A percentile compares a stretch with the other conserved stretches of the same genome.
Conservation (phyloP, 192 early-diverging fungal species). For the Geranomyces michiganensis region DNA sequence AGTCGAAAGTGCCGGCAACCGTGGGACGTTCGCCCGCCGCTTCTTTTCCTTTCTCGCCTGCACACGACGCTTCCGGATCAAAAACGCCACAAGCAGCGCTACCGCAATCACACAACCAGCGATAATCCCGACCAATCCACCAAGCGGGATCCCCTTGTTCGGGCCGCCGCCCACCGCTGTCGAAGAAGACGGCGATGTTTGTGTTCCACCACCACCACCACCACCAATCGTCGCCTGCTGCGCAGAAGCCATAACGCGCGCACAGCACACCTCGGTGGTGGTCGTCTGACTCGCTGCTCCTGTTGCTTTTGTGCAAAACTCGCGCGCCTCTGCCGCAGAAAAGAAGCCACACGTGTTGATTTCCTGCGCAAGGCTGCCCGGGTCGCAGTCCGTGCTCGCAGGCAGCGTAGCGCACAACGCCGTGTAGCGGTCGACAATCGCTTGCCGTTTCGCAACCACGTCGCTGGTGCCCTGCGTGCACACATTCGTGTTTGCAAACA, state of each 20-base stretch:
- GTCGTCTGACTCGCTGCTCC: too few species aligned
- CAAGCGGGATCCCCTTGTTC: neutral
- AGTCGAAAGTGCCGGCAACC: neutral
- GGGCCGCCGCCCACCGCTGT: neutral
- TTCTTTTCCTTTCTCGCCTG: neutral
- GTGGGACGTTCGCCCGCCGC: neutral
- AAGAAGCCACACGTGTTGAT: slow-evolving; percentile 28
- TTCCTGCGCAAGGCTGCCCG: slow-evolving; percentile 6
- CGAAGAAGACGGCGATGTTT: neutral
- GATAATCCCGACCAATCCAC: neutral
- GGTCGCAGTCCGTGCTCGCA: slow-evolving; percentile 1
- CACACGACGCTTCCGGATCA: neutral
- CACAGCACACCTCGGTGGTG: slow-evolving; percentile 1
- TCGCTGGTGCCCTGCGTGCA: slow-evolving; percentile 8
- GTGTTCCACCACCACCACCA: too few species aligned
- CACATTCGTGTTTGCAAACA: slow-evolving; percentile 9
- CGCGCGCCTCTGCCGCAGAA: slow-evolving; percentile 5
- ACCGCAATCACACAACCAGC: neutral
- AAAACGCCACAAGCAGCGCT: neutral
- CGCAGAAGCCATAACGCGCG: neutral
- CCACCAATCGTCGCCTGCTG: too few species aligned
- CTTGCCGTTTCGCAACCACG: neutral
- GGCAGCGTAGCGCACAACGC: neutral
- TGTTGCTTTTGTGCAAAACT: neutral
- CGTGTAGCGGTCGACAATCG: neutral